Evolutionary conservation across 345 rosid species (phyloP).

Genomic region (Aegle marmelos): DNA sequence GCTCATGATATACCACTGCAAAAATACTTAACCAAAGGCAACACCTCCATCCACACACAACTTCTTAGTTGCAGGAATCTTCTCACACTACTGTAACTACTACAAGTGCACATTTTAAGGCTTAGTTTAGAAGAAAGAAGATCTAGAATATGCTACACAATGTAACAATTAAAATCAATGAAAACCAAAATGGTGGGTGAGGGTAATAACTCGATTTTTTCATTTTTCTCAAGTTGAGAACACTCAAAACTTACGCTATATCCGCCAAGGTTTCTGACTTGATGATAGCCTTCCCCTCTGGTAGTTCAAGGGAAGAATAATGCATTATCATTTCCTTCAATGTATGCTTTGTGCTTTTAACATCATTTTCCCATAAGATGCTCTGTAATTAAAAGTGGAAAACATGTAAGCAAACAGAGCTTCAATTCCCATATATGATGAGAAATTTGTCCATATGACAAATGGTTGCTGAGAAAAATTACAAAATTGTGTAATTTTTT

Average conservation of each 20-base stretch:
- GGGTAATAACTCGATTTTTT: not conserved
- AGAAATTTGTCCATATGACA: slow-evolving; percentile 1
- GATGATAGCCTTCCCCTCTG: slow-evolving; percentile 76
- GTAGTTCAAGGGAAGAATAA: slow-evolving; percentile 73
- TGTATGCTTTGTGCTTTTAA: slow-evolving; percentile 85
- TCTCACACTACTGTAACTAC: not conserved
- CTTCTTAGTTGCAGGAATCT: not conserved
- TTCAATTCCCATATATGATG: not conserved
- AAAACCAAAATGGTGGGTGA: not conserved
- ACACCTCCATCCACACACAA: not conserved
- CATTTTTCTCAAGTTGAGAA: not conserved
- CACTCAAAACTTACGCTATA: slow-evolving; percentile 57
- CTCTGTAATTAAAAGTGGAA: slow-evolving; percentile 49
- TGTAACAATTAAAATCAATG: not conserved
- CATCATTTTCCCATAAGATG: slow-evolving; percentile 82
- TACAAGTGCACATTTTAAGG: not conserved
- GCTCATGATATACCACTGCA: not conserved
- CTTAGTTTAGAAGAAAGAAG: not conserved
- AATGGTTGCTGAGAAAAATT: not conserved
- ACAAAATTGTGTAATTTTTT: not conserved
- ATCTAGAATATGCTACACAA: not conserved
- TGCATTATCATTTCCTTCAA: slow-evolving; percentile 78
- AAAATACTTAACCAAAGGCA: not conserved
- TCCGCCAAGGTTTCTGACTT: slow-evolving; percentile 75
- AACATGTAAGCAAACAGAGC: slow-evolving; percentile 10